These are phyloP conservation scores for Holtermannia corniformis DNA, from an alignment of 768 basidiomycete genomes.

Conservation along the genomic window DNA sequence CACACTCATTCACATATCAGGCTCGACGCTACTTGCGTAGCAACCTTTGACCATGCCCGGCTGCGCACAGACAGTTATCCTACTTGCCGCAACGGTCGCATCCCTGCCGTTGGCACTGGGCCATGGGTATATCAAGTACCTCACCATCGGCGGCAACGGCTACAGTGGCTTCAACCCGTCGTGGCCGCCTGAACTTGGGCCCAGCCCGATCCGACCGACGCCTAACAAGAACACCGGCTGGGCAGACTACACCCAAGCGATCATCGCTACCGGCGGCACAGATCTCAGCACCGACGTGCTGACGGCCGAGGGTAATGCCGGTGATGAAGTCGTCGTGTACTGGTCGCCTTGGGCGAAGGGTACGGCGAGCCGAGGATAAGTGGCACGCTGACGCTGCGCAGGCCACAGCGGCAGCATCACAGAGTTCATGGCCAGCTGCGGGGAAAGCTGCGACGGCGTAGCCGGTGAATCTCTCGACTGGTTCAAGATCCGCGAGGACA, in stretches of 20 bases:
- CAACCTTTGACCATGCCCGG: too few relatives aligned
- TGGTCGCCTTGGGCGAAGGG: slow-evolving; percentile 17
- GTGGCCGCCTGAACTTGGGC: slow-evolving; percentile 2
- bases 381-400: slow-evolving; percentile 5
- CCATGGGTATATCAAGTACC: too few relatives aligned
- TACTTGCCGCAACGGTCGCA: too few relatives aligned
- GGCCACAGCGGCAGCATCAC: slow-evolving; percentile 3
- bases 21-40: too few relatives aligned
- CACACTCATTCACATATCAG: too few relatives aligned
- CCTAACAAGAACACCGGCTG: slow-evolving; percentile 6
- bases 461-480: slow-evolving; percentile 8
- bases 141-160: slow-evolving; percentile 4
- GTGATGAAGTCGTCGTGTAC: slow-evolving; percentile 3
- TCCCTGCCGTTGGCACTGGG: too few relatives aligned
- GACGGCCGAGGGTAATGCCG: slow-evolving; percentile 12
- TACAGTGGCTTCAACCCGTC: slow-evolving; percentile 13
- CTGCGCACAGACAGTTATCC: too few relatives aligned
- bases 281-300: slow-evolving; percentile 8
- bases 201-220: slow-evolving; percentile 8
- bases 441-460: slow-evolving; percentile 11
- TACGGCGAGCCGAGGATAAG: too few relatives aligned
- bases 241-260: slow-evolving; percentile 7
- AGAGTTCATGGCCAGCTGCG: slow-evolving; percentile 10
- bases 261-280: slow-evolving; percentile 12
- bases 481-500: slow-evolving; percentile 15